Conservation (phyloP, 2,329 filamentous ascomycete species). For the Verticillium dahliae region DNA sequence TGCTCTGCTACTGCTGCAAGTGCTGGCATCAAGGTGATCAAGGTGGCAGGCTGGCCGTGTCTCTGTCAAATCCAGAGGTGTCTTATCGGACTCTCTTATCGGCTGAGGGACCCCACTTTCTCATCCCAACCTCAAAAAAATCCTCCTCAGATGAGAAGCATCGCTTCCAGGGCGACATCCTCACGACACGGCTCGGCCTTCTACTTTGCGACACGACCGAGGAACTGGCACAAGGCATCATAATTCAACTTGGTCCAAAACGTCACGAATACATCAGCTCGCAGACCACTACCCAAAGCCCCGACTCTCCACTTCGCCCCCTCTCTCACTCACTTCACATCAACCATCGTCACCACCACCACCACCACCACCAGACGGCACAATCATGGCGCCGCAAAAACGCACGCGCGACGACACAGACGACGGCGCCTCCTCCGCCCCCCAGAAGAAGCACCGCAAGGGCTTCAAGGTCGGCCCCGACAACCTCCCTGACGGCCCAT, state of each 20-base stretch:
- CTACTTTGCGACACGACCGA: not conserved
- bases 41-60: too few species aligned
- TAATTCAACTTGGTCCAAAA: too few species aligned
- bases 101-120: not conserved
- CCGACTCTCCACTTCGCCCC: not conserved
- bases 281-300: not conserved
- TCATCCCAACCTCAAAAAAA: not conserved
- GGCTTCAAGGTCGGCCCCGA: conserved; percentile 84
- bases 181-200: not conserved
- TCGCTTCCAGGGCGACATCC: not conserved
- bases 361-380: not conserved
- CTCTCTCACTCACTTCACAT: not conserved
- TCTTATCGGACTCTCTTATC: not conserved
- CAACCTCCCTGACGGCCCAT: conserved; percentile 84
- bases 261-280: too few species aligned
- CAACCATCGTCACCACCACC: not conserved
- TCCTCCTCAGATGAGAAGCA: not conserved
- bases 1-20: not conserved
- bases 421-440: not conserved
- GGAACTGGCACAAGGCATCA: too few species aligned
- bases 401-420: not conserved
- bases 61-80: not conserved
- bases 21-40: too few species aligned
- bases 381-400: not conserved
- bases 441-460: conserved; percentile 50